Conservation (phyloP, 2,329 filamentous ascomycete genomes). For the Endocalyx cinctus region DNA sequence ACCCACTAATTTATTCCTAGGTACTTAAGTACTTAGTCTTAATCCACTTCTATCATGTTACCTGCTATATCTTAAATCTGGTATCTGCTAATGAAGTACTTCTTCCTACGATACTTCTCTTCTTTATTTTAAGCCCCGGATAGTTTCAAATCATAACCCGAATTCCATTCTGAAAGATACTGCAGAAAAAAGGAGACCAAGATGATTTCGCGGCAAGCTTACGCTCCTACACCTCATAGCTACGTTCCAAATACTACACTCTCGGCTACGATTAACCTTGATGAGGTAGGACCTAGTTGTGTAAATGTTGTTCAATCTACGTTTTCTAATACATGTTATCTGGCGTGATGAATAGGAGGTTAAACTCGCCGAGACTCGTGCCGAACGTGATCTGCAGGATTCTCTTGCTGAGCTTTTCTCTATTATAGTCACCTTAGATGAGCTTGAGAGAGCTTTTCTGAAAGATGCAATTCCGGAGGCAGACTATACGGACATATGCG, state of each 20-base stretch:
- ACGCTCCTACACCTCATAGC: constrained; percentile 85
- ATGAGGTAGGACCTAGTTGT: constrained; percentile 64
- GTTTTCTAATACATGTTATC: constrained; percentile 6
- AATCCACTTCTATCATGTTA: too few species aligned
- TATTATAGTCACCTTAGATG: constrained; percentile 92
- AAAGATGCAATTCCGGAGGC: constrained; percentile 89
- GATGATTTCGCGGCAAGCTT: constrained; percentile 62
- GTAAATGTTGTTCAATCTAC: constrained; percentile 4
- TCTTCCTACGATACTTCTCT: too few species aligned
- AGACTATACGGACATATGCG: constrained; percentile 96
- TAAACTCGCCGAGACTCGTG: constrained; percentile 79
- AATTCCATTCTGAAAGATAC: too few species aligned
- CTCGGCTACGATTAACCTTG: constrained; percentile 86
- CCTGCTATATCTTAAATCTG: too few species aligned
- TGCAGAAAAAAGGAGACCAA: too few species aligned
- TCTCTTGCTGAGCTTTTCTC: constrained; percentile 96
- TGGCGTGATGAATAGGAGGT: constrained; percentile 80
- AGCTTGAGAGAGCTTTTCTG: constrained; percentile 92
- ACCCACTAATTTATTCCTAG: too few species aligned
- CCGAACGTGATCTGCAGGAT: constrained; percentile 89
- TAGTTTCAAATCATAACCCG: too few species aligned
- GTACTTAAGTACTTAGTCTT: too few species aligned
- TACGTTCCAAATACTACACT: constrained; percentile 82
- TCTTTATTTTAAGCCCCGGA: too few species aligned
- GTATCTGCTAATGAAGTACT: too few species aligned